Conservation (phyloP, 306 rosid genomes). For the Ceratonia siliqua region DNA sequence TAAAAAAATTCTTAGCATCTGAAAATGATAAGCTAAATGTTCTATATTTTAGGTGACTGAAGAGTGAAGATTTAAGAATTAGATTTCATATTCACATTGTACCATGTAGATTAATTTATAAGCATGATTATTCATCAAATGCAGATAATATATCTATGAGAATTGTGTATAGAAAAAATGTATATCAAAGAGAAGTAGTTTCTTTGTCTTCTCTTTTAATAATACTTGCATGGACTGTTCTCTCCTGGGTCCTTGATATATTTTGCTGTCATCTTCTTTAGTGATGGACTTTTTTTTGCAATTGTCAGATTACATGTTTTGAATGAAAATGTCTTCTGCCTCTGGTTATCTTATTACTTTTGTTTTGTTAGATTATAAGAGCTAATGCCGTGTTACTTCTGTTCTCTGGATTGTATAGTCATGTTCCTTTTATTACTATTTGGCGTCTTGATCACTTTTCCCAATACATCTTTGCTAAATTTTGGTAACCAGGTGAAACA, state of each 20-base stretch:
- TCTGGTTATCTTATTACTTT: neutral
- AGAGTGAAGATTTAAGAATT: constrained; percentile 13
- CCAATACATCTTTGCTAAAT: constrained; percentile 32
- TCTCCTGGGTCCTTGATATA: neutral
- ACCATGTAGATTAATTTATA: neutral
- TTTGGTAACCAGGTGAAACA: constrained; percentile 69
- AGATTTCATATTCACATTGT: constrained; percentile 10
- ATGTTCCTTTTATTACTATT: neutral
- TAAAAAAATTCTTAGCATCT: constrained; percentile 3
- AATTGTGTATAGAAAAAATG: neutral
- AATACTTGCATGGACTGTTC: neutral
- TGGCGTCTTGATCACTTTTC: neutral
- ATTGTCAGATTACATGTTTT: neutral
- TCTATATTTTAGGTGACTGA: neutral
- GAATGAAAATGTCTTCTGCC: neutral
- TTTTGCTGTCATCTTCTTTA: neutral
- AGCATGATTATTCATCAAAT: neutral
- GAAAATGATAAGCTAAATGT: constrained; percentile 8
- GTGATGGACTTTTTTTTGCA: neutral
- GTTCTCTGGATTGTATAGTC: neutral
- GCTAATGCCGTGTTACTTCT: neutral
- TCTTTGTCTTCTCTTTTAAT: neutral
- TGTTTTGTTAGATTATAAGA: neutral
- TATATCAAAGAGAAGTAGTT: neutral
- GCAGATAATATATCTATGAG: neutral